phyloP scores from a whole-genome alignment of 495 filamentous ascomycete genomes.

The Neurospora cerealis region DNA sequence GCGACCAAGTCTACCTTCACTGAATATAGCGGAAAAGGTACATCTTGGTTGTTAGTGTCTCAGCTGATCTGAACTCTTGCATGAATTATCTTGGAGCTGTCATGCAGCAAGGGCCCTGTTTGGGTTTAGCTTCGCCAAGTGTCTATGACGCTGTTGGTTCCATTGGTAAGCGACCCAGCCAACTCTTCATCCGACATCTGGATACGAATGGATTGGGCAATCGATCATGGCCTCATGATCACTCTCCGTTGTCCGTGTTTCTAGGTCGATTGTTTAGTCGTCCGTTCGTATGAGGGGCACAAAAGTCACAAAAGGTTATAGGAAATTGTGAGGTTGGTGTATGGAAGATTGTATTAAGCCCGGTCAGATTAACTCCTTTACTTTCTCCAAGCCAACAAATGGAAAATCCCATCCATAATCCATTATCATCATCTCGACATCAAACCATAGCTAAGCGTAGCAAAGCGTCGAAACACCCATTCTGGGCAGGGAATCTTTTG shows the following conservation, averaged over 20 bases:
- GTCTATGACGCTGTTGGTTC: not conserved
- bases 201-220: not conserved
- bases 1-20: not conserved
- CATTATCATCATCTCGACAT: not conserved
- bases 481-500: not conserved
- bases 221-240: not conserved
- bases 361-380: not conserved
- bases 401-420: not conserved
- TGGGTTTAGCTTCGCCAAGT: not conserved
- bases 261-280: not conserved
- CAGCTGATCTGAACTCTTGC: not conserved
- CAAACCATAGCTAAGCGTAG: not conserved
- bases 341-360: not conserved
- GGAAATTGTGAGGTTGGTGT: not conserved
- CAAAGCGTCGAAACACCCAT: not conserved
- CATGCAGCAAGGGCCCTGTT: not conserved
- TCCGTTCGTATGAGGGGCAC: not conserved
- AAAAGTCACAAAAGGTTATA: not conserved
- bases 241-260: not conserved
- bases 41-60: not conserved
- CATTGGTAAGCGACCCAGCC: not conserved
- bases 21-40: not conserved
- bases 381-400: not conserved
- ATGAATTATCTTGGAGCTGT: not conserved
- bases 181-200: not conserved